Evolutionary conservation across 169 alveolate genomes (phyloP), one percentile per base, ranked within the genome.

Genomic region (Eimeria tenella): DNA sequence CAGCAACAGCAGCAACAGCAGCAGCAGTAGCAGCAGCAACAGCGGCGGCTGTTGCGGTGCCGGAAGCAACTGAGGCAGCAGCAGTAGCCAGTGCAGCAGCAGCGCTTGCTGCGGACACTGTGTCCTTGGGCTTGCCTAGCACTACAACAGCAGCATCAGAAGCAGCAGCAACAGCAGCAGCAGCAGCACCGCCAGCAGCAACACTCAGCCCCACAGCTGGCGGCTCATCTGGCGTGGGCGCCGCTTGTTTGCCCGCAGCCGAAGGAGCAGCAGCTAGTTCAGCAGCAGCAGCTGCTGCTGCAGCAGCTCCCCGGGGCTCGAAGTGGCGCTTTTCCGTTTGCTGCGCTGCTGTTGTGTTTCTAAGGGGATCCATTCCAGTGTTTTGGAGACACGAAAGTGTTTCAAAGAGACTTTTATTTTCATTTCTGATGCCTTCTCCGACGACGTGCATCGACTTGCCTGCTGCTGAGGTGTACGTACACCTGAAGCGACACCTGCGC

Each of bases 291-390:
- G 56, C 82, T 49, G 86, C 86, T 42, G 86, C 86, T 49, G 68
- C 52, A 77, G 10, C 60, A 25, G 63, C 63, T 42, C 62, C 63
- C 8, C 7, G 60, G 5, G 60, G 9, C 60, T 8, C 60, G 21
- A 9, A 53, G 21, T 79, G 89, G 89, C 70, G 73, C 10, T 81
- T 56, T 42, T 9, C 55, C 3, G 42, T 21, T 7, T 42, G 31
- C 55, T 81, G 89, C 6, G 96, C 97, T 60, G 96, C 99, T 19
- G 98, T 96, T 94, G 98, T 98, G 13, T 98, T 98, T 95, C 96
- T 98, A 50, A 98, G 99, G 93, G 99, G 99, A 15, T 98, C 99
- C 5, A 98, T 98, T 71, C 99, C 99, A 4, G 91, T 98, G 58
- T 87, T 97, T 49, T 99, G 99, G 99, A 94, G 97, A 8, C 98